These are phyloP conservation scores for Phytophthora boehmeriae DNA, from an alignment of 352 stramenopile species.

Conservation along the genomic window DNA sequence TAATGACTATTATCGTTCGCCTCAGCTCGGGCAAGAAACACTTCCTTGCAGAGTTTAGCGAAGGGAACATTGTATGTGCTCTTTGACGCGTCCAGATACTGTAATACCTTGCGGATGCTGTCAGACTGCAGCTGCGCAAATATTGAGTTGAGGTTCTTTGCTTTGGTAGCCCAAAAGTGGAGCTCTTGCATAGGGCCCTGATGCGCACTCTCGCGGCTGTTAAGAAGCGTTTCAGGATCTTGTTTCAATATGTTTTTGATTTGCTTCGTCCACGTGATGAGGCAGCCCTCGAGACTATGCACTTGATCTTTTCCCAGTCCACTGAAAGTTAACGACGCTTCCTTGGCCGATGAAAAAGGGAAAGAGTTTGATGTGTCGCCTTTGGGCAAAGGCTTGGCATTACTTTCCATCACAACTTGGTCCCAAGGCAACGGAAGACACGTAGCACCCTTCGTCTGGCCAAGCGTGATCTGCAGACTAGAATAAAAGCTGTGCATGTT, in stretches of 20 bases:
- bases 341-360: slow-evolving; percentile 4
- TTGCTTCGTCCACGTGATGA: slow-evolving; percentile 96
- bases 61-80: slow-evolving; percentile 93
- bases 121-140: slow-evolving; percentile 91
- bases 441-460: slow-evolving; percentile 82
- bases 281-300: slow-evolving; percentile 84
- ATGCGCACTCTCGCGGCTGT: slow-evolving; percentile 52
- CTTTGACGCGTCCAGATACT: slow-evolving; percentile 88
- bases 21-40: slow-evolving; percentile 87
- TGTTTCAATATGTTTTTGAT: slow-evolving; percentile 94
- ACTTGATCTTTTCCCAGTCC: slow-evolving; percentile 78
- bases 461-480: slow-evolving; percentile 88
- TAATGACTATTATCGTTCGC: slow-evolving; percentile 91
- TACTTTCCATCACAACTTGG: slow-evolving; percentile 65
- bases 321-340: slow-evolving; percentile 8
- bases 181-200: slow-evolving; percentile 90
- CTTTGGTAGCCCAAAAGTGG: slow-evolving; percentile 87
- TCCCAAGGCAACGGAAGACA: slow-evolving; percentile 88
- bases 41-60: slow-evolving; percentile 92
- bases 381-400: slow-evolving; percentile 22
- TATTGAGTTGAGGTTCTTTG: slow-evolving; percentile 90
- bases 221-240: slow-evolving; percentile 83
- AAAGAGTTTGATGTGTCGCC: slow-evolving; percentile 3
- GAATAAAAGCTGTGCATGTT: slow-evolving; percentile 84
- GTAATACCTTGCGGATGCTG: slow-evolving; percentile 85